A percentile compares a stretch with the other conserved stretches of the same genome.
Evolutionary conservation across 2,329 filamentous ascomycete species (phyloP).

Genomic region (Diaporthe sp.): DNA sequence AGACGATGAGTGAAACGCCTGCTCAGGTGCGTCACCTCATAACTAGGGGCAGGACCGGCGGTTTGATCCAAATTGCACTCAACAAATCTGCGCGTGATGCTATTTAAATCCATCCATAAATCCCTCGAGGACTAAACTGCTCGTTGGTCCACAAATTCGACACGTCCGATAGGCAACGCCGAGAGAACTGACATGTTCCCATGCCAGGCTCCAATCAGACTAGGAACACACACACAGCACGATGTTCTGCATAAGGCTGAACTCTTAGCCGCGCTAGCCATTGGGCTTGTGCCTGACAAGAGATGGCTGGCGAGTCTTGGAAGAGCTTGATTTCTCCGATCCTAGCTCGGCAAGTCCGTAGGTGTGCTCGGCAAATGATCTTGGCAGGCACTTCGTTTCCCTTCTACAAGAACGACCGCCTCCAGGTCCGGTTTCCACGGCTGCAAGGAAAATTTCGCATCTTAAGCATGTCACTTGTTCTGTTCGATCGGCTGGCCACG

Average conservation of each 20-base stretch:
- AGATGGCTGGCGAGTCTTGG: slow-evolving; percentile 13
- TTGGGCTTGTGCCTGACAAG: slow-evolving; percentile 23
- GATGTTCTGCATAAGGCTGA: not conserved
- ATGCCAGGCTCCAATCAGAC: not conserved
- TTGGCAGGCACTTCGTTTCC: not conserved
- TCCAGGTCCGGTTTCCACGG: not conserved
- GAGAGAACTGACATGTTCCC: not conserved
- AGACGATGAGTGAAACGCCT: not conserved
- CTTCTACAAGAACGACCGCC: not conserved
- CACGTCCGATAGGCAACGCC: not conserved
- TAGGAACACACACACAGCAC: no score
- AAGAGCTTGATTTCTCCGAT: slow-evolving; percentile 29
- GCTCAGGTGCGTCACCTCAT: not conserved
- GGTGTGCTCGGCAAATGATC: not conserved
- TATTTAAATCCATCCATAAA: not conserved
- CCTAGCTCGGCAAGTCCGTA: slow-evolving; percentile 12
- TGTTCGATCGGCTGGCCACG: not conserved
- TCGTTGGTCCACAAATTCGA: slow-evolving; percentile 7
- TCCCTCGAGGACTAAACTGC: not conserved
- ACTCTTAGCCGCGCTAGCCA: not conserved
- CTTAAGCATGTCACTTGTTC: no score
- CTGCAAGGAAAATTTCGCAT: not conserved
- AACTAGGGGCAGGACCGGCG: not conserved
- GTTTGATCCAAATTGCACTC: not conserved
- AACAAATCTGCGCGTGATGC: not conserved